Percentiles rank a stretch among this genome's conserved stretches.
Conservation (phyloP, 1,284 basidiomycete species). For the Puccinia polysora region DNA sequence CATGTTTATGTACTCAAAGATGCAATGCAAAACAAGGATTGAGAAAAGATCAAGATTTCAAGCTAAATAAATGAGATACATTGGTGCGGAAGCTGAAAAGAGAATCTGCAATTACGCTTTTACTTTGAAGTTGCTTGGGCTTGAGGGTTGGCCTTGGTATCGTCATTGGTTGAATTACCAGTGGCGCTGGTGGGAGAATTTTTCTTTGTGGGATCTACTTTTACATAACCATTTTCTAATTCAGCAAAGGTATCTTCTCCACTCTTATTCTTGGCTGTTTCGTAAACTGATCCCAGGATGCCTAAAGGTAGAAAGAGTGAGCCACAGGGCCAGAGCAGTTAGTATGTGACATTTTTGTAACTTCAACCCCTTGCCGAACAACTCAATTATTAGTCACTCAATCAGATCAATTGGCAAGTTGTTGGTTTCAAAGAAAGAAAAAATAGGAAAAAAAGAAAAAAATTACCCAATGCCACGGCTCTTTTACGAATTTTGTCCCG, state of each 20-base stretch:
- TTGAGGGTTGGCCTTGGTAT: not conserved
- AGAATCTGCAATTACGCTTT: not conserved
- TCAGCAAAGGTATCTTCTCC: slow-evolving; percentile 35
- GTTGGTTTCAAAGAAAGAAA: not conserved
- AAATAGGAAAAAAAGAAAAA: not conserved
- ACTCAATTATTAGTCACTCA: not conserved
- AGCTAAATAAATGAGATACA: too few relatives aligned
- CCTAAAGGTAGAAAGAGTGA: not conserved
- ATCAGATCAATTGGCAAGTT: not conserved
- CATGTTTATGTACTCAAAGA: too few relatives aligned
- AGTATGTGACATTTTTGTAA: too few relatives aligned
- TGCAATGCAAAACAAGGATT: too few relatives aligned
- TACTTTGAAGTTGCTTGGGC: not conserved
- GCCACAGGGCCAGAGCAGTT: not conserved
- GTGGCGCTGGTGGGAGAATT: not conserved
- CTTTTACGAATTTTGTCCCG: slow-evolving; percentile 32
- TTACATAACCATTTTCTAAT: slow-evolving; percentile 42
- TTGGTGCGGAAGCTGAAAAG: not conserved
- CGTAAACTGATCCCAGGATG: slow-evolving; percentile 38
- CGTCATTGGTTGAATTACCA: not conserved
- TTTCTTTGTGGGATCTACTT: slow-evolving; percentile 41
- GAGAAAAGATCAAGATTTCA: too few relatives aligned
- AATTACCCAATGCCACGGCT: slow-evolving; percentile 41
- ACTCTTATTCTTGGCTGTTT: slow-evolving; percentile 39
- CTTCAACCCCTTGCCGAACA: too few relatives aligned